phyloP scores from a whole-genome alignment of 2,329 filamentous ascomycete species.

The Pseudogymnoascus sp. region DNA sequence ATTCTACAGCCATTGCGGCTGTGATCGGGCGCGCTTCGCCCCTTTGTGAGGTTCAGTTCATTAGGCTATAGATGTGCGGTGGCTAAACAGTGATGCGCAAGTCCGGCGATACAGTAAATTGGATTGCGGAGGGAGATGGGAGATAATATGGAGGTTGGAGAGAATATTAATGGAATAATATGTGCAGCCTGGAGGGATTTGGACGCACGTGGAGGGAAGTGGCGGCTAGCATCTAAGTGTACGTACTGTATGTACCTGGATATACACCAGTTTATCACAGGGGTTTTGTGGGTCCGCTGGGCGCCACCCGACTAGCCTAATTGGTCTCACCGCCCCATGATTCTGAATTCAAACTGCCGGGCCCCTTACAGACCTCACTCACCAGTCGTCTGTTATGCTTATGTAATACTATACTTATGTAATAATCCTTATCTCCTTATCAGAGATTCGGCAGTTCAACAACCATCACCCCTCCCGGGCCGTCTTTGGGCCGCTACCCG shows the following conservation, averaged over 20 bases:
- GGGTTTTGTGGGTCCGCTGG: not conserved
- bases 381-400: not conserved
- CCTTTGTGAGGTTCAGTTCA: not conserved
- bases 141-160: not conserved
- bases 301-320: not conserved
- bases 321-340: not conserved
- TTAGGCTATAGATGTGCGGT: not conserved
- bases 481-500: not conserved
- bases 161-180: not conserved
- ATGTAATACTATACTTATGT: not conserved
- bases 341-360: not conserved
- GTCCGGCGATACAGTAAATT: not conserved
- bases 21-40: conserved; percentile 1
- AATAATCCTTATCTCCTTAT: not conserved
- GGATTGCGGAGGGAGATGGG: not conserved
- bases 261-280: not conserved
- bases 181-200: not conserved
- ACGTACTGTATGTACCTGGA: not conserved
- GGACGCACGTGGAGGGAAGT: not conserved
- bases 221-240: not conserved
- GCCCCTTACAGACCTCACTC: no score
- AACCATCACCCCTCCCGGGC: not conserved
- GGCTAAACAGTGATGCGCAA: not conserved
- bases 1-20: conserved; percentile 4
- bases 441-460: not conserved